Conservation (phyloP, 148 eudicot genomes). For the Cornus florida region DNA sequence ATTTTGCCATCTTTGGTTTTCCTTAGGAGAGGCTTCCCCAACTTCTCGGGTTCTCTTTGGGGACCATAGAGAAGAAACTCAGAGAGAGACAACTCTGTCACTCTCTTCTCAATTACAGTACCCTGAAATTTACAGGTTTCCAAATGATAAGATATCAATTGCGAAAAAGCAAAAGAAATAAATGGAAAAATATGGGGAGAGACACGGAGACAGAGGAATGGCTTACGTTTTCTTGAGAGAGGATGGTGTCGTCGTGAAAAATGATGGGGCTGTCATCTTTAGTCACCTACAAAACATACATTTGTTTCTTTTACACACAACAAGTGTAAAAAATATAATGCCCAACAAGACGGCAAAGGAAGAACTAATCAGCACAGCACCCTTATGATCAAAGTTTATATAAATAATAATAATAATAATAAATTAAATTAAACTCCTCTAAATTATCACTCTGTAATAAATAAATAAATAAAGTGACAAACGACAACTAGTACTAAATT, state of each 20-base stretch:
- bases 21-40: conserved; percentile 61
- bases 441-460: no score
- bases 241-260: conserved; percentile 81
- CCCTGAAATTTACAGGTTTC: conserved; percentile 42
- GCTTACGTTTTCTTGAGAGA: conserved; percentile 70
- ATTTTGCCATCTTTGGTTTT: conserved; percentile 72
- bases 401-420: no score
- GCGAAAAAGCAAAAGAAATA: background rate
- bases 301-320: background rate
- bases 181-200: background rate
- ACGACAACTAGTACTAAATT: no score
- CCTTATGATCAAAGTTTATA: background rate
- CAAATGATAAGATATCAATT: background rate
- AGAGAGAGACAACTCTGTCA: conserved; percentile 58
- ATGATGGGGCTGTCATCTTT: conserved; percentile 81
- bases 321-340: background rate
- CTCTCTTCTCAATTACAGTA: conserved; percentile 56
- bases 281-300: conserved; percentile 67
- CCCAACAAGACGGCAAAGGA: background rate
- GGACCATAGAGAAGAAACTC: conserved; percentile 79
- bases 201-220: background rate
- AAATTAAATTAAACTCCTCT: no score
- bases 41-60: conserved; percentile 41
- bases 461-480: no score
- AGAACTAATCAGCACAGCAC: conserved; percentile 11